A percentile compares a stretch with the other conserved stretches of the same genome.
Conservation (phyloP, 139 green algal species). For the Ettlia oleoabundans region DNA sequence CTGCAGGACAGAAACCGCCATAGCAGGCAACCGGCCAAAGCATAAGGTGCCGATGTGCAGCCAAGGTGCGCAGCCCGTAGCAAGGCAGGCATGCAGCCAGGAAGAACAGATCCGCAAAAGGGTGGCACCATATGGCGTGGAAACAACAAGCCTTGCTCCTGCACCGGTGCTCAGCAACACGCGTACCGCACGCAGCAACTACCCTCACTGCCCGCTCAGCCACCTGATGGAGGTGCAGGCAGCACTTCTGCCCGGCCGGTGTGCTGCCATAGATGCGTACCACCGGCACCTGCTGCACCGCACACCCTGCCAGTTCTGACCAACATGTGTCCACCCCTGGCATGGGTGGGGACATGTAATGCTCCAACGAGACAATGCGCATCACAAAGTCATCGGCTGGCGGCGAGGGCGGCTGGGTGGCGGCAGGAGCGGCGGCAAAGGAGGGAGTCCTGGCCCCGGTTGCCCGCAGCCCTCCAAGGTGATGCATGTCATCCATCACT, state of each 20-base stretch:
- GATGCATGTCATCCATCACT: background rate
- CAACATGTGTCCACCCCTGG: slow-evolving; percentile 79
- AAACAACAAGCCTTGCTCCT: no score
- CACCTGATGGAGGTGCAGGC: slow-evolving; percentile 91
- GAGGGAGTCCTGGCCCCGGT: background rate
- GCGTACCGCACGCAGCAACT: no score
- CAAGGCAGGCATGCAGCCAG: no score
- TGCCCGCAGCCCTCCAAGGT: background rate
- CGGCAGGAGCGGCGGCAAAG: background rate
- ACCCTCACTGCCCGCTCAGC: no score
- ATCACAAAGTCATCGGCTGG: slow-evolving; percentile 37
- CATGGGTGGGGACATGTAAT: slow-evolving; percentile 85
- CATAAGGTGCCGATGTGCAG: no score
- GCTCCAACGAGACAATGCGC: slow-evolving; percentile 80
- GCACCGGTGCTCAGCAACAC: no score
- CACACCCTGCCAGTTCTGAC: slow-evolving; percentile 63
- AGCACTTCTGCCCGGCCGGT: slow-evolving; percentile 84
- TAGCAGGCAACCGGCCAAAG: no score
- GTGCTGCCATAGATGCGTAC: slow-evolving; percentile 93
- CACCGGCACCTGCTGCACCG: slow-evolving; percentile 82
- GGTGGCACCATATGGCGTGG: no score
- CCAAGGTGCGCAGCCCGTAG: no score
- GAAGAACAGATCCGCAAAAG: no score
- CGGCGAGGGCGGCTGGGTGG: background rate
- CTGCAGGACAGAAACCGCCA: no score